Conservation (phyloP, 2,329 filamentous ascomycete genomes). For the Fusarium multiceps region DNA sequence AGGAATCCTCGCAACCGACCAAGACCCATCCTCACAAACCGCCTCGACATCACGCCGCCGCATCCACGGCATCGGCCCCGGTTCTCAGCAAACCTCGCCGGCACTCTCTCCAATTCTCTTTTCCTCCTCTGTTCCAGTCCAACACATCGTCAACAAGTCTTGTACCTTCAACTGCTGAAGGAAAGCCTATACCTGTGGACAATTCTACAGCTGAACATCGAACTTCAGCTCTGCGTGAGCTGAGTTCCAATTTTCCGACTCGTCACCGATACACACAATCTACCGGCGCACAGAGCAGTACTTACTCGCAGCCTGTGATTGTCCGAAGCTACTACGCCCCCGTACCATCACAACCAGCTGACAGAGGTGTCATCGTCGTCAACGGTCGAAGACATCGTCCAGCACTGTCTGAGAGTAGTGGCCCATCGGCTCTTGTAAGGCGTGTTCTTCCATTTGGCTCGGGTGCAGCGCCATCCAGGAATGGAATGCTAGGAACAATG, state of each 20-base stretch:
- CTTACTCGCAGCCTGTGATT: slow-evolving; percentile 73
- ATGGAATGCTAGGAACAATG: slow-evolving; percentile 58
- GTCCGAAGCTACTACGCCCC: slow-evolving; percentile 71
- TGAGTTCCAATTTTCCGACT: slow-evolving; percentile 68
- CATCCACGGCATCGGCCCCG: slow-evolving; percentile 41
- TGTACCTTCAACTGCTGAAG: slow-evolving; percentile 65
- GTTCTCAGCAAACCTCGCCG: slow-evolving; percentile 45
- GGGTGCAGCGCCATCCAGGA: slow-evolving; percentile 49
- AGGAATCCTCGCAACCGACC: slow-evolving; percentile 33
- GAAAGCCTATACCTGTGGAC: slow-evolving; percentile 66
- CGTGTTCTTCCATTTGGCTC: slow-evolving; percentile 51
- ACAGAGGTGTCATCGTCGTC: slow-evolving; percentile 47
- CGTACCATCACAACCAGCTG: slow-evolving; percentile 50
- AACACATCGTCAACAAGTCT: slow-evolving; percentile 65
- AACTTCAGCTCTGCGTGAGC: slow-evolving; percentile 69
- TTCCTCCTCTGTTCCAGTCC: slow-evolving; percentile 61
- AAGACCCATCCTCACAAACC: slow-evolving; percentile 37
- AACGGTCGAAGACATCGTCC: slow-evolving; percentile 46
- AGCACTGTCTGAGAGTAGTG: slow-evolving; percentile 45
- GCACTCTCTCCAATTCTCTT: slow-evolving; percentile 59
- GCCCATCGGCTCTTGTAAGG: slow-evolving; percentile 46
- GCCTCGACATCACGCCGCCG: slow-evolving; percentile 41
- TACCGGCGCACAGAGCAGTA: slow-evolving; percentile 66
- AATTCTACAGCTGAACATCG: slow-evolving; percentile 66
- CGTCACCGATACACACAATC: slow-evolving; percentile 68